These are phyloP conservation scores for Orbilia blumenaviensis DNA, from an alignment of 2,329 filamentous ascomycete species.

Conservation along the genomic window DNA sequence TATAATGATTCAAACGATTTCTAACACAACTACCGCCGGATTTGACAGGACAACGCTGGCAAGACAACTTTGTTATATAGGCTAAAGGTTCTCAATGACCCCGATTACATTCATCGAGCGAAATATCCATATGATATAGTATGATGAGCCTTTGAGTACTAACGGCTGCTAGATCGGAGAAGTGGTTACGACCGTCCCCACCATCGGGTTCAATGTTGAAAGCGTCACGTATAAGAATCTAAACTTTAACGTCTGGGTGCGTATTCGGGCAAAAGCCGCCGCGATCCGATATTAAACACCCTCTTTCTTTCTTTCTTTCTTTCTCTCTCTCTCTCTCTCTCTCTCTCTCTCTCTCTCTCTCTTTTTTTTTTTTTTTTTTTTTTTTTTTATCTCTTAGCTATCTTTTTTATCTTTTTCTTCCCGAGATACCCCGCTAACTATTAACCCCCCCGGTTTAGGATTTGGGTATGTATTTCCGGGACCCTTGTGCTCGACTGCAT, in stretches of 20 bases:
- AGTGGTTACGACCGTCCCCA: conserved; percentile 98
- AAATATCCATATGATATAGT: neutral
- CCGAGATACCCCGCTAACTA: too few species aligned
- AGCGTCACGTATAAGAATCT: conserved; percentile 98
- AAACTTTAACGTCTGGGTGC: conserved; percentile 98
- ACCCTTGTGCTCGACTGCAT: neutral
- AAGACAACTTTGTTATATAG: conserved; percentile 97
- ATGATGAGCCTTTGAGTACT: neutral
- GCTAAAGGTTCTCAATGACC: conserved; percentile 75
- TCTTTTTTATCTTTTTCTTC: too few species aligned
- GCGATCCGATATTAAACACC: neutral
- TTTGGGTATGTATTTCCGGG: conserved; percentile 26
- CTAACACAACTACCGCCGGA: conserved; percentile 12
- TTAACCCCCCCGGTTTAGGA: conserved; percentile 8
- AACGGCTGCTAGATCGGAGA: conserved; percentile 79
- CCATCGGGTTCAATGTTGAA: conserved; percentile 99
- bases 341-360: too few species aligned
- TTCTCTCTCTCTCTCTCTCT: too few species aligned
- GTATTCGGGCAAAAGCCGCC: conserved; percentile 8
- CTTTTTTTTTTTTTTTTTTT: too few species aligned
- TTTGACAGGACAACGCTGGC: conserved; percentile 91
- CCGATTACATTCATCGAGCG: neutral
- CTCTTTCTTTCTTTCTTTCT: too few species aligned
- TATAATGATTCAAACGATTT: neutral
- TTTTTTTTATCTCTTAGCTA: too few species aligned